Base-by-base conservation (phyloP, 2,329 filamentous ascomycete species). In the Fusarium albidum region DNA sequence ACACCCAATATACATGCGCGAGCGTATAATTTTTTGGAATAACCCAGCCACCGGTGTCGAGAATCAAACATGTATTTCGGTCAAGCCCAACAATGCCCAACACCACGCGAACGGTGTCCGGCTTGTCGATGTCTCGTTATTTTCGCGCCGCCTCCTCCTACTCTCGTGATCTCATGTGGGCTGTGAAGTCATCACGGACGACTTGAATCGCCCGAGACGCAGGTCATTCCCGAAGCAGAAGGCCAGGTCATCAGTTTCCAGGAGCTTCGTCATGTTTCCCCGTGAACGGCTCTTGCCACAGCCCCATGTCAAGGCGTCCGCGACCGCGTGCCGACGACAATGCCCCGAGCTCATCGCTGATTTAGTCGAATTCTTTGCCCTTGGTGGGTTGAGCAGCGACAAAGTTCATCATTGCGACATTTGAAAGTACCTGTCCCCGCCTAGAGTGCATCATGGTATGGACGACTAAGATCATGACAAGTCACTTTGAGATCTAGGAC, bases 161-260 rank as follows among this genome's bases (percentile, higher is more conserved):
- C 40, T 44, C 53, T 61, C 60, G 53, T 55, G 59, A 59, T 63
- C 55, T 41, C 48, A 67, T 67, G 63, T 63, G 61, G 55, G 55
- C 59, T 52, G 61, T 66, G 61, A 67, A 67, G 64, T 67, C 64
- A 63, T 63, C 62, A 62, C 55, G 44, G 60, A 52, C 48, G 55
- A 67, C 62, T 65, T 26, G 52, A 63, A 57, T 57, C 47, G 53
- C 41, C 55, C 49, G 53, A 57, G 61, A 68, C 60, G 69, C 68
- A 67, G 51, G 59, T 62, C 57, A 64, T 68, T 68, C 69, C 69
- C 55, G 57, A 71, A 68, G 55, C 61, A 69, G 67, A 63, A 68
- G 62, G 69, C 63, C 68, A 71, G 46, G 68, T 70, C 69, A 71
- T 48, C 63, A 54, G 45, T 52, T 45, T 45, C 46, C 60, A 63